These are phyloP conservation scores for Pichia paraexigua DNA, from an alignment of 805 yeast species.

Conservation along the genomic window DNA sequence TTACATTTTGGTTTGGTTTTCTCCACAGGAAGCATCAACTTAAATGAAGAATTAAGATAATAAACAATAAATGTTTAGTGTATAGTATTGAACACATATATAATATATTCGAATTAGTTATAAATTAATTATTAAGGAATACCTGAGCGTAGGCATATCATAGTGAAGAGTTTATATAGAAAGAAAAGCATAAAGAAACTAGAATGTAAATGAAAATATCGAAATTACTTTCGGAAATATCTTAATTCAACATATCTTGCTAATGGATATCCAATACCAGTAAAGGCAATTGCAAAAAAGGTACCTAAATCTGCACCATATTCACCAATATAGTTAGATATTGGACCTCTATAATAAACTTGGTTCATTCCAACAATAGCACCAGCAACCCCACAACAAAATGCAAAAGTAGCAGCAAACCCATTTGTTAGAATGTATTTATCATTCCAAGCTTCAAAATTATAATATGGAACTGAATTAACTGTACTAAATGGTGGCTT, in stretches of 20 bases:
- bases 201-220: neutral
- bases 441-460: conserved; percentile 72
- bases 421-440: conserved; percentile 55
- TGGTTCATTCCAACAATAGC: conserved; percentile 87
- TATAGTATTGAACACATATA: neutral
- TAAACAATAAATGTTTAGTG: neutral
- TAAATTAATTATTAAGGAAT: neutral
- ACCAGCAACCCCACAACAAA: conserved; percentile 66
- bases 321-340: conserved; percentile 58
- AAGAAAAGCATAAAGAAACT: neutral
- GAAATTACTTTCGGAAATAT: conserved; percentile 33
- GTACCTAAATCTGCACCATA: conserved; percentile 76
- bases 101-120: neutral
- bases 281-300: conserved; percentile 68
- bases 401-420: conserved; percentile 59
- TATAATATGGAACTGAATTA: conserved; percentile 38
- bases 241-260: conserved; percentile 60
- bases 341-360: conserved; percentile 71
- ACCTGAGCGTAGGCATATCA: neutral
- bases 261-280: conserved; percentile 55
- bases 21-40: conserved; percentile 2
- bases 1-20: conserved; percentile 14
- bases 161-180: neutral
- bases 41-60: neutral
- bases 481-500: conserved; percentile 16